Base-by-base conservation (phyloP, 1,284 basidiomycete genomes). In the Ustilago cynodontis region DNA sequence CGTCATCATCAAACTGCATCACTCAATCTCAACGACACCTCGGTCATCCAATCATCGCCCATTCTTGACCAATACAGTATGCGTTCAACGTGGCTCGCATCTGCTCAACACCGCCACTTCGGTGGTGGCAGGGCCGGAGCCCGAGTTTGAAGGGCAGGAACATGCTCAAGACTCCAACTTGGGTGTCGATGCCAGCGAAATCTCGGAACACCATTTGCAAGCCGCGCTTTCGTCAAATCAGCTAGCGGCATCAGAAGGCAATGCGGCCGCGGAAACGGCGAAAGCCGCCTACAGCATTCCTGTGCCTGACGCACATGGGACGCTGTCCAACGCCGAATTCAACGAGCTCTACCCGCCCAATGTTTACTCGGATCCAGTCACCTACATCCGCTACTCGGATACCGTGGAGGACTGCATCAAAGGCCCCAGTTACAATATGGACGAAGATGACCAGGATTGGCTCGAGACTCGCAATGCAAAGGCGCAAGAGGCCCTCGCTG, bases 371-470 rank as follows among this genome's bases (percentile, higher is more conserved):
- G 83, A 85, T 62, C 83, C 83, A 18, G 77, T 89, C 47, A 90
- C 92, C 0, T 96, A 94, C 86, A 90, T 97, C 68, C 91, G 92
- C 71, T 93, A 91, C 54, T 95, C 94, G 10, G 91, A 94, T 80
- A 94, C 93, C 2, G 91, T 93, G 73, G 97, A 99, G 84, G 94
- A 98, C 81, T 91, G 91, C 1, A 85, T 66, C 59, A 49, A 65
- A 22, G 88, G 88, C 3, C 93, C 92, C 84, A 90, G 91, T 5
- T 98, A 99, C 86, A 93, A 91, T 80, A 93, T 98, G 92, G 97
- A 99, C 83, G 97, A 99, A 86, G 92, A 94, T 41, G 97, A 99
- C 87, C 91, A 93, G 79, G 92, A 93, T 65, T 99, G 96, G 95
- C 90, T 99, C 41, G 91, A 93, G 73, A 92, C 91, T 86, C 94